phyloP scores from a whole-genome alignment of 2,329 filamentous ascomycete genomes.

The Chlorencoelia australis region DNA sequence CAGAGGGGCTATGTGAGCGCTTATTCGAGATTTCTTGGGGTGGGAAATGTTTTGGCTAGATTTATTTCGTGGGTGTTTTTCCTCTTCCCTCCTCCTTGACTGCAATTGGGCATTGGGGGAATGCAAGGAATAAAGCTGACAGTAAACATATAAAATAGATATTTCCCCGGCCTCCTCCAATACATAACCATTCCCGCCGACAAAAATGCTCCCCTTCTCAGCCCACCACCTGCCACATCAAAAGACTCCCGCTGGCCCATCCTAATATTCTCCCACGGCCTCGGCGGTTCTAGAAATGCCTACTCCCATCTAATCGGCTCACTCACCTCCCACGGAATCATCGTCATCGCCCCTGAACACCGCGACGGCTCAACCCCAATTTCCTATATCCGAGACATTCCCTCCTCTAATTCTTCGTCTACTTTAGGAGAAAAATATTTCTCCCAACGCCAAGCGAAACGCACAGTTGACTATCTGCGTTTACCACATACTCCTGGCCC shows the following conservation, averaged over 20 bases:
- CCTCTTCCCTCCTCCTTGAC: too few relatives aligned
- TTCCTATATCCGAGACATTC: slow-evolving; percentile 56
- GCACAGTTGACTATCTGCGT: slow-evolving; percentile 33
- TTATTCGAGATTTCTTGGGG: slow-evolving; percentile 67
- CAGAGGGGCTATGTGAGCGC: slow-evolving; percentile 65
- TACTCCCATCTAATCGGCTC: slow-evolving; percentile 78
- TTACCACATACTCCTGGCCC: slow-evolving; percentile 53
- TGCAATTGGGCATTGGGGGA: too few relatives aligned
- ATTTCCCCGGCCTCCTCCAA: slow-evolving; percentile 60
- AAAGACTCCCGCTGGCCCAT: slow-evolving; percentile 58
- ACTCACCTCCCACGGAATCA: slow-evolving; percentile 68
- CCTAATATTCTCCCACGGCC: slow-evolving; percentile 76
- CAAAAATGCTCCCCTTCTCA: slow-evolving; percentile 57
- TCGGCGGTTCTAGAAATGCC: slow-evolving; percentile 71
- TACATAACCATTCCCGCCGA: slow-evolving; percentile 63
- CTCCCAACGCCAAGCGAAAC: slow-evolving; percentile 22
- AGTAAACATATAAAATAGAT: slow-evolving; percentile 32
- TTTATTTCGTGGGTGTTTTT: slow-evolving; percentile 44
- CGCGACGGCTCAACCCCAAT: slow-evolving; percentile 71
- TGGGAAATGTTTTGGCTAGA: slow-evolving; percentile 46
- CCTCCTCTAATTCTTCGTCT: slow-evolving; percentile 30
- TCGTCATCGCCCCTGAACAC: slow-evolving; percentile 75
- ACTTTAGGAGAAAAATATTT: slow-evolving; percentile 19
- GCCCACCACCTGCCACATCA: slow-evolving; percentile 31
- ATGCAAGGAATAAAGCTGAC: background rate